Evolutionary conservation across 2,329 filamentous ascomycete genomes (phyloP), one percentile per base, ranked within the genome.

Genomic region (Ophiocordyceps sinensis): DNA sequence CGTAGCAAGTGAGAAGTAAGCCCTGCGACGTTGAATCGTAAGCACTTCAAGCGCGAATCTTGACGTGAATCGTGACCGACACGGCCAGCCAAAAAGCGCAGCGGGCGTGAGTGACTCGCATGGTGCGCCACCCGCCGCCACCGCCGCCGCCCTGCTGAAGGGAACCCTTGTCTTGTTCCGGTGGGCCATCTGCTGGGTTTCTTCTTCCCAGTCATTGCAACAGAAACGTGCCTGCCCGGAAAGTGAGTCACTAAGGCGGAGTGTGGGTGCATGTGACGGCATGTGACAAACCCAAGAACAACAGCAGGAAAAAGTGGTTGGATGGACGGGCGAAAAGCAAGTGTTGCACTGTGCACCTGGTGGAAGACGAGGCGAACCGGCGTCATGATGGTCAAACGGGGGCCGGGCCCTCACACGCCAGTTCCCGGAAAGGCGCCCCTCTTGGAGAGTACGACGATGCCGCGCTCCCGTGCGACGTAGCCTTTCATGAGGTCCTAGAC

Each of bases 341-440:
- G 23, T 9, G 9, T 26, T 9, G 23, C 23, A 26, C 23, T 26
- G 23, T 26, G 23, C 23, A 26, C 23, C 5, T 26, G 23, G 9
- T 26, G 23, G 5, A 3, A 9, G 23, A 26, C 23, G 23, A 26
- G 23, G 23, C 23, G 23, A 9, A 7, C 23, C 9, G 23, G 23
- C 9, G 23, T 26, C 5, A 26, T 26, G 23, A 9, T 26, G 3
- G 23, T 9, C 23, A 26, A 26, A 26, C 6, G 23, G 23, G 23
- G 9, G 23, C 23, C 13, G 30, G 30, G 14, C 15, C 32, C 36
- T 55, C 48, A 81, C 38, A 81, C 63, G 15, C 85, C 84, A 21
- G 93, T 96, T 21, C 88, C 88, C 1, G 93, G 91, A 55, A 98
- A 98, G 2, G 91, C 89, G 34, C 85, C 86, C 44, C 75, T 83